Evolutionary conservation across 768 basidiomycete species (phyloP).

Genomic region (Podaxis sp.): DNA sequence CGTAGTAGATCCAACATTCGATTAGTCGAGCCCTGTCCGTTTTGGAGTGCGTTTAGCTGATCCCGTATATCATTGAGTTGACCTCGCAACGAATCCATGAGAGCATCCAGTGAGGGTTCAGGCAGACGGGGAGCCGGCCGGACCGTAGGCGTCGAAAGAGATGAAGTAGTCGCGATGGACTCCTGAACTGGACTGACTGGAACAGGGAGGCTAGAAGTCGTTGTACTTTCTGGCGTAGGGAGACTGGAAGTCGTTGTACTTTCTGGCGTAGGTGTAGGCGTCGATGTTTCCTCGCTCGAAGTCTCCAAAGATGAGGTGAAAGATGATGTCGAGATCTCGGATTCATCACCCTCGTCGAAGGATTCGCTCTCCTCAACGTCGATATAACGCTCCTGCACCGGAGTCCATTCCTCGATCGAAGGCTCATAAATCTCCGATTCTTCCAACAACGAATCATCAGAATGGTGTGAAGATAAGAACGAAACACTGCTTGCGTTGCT

Average conservation of each 20-base stretch:
- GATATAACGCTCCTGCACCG: slow-evolving; percentile 1
- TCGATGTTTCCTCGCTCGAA: slow-evolving; percentile 4
- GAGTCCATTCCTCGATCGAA: slow-evolving; percentile 3
- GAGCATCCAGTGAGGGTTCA: slow-evolving; percentile 24
- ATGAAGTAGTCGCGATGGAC: slow-evolving; percentile 15
- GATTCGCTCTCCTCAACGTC: slow-evolving; percentile 2
- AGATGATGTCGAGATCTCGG: slow-evolving; percentile 11
- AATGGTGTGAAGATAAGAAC: slow-evolving; percentile 63
- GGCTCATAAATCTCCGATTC: slow-evolving; percentile 17
- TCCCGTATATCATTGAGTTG: slow-evolving; percentile 42
- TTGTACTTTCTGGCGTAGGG: slow-evolving; percentile 30
- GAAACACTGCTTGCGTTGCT: slow-evolving; percentile 46
- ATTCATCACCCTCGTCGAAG: not conserved
- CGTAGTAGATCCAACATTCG: slow-evolving; percentile 64
- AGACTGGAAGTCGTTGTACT: slow-evolving; percentile 6
- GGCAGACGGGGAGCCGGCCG: slow-evolving; percentile 34
- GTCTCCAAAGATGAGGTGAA: slow-evolving; percentile 15
- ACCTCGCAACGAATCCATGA: slow-evolving; percentile 54
- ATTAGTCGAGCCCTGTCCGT: slow-evolving; percentile 62
- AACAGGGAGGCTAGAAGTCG: slow-evolving; percentile 24
- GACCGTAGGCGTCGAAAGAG: slow-evolving; percentile 33
- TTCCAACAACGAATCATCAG: slow-evolving; percentile 61
- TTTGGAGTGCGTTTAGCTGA: slow-evolving; percentile 57
- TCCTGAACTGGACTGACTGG: slow-evolving; percentile 2
- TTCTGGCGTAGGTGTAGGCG: slow-evolving; percentile 2